Evolutionary conservation across 2,329 filamentous ascomycete species (phyloP).

Genomic region (Tolypocladium sp.): DNA sequence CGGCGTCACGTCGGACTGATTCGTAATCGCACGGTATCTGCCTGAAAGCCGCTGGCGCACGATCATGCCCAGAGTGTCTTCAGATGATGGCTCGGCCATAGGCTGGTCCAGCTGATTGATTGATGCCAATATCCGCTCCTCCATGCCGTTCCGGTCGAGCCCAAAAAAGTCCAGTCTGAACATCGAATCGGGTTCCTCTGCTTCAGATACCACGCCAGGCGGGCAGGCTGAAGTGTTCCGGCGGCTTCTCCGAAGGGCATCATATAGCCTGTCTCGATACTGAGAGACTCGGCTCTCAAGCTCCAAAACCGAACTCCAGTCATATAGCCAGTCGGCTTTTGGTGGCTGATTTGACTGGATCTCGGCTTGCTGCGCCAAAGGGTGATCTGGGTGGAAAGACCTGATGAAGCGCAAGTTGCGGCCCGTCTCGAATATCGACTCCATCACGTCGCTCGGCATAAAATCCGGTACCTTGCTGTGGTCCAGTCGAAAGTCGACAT

Average conservation of each 20-base stretch:
- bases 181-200: conserved; percentile 3
- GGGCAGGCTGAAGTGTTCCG: not conserved
- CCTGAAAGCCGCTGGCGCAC: conserved; percentile 30
- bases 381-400: conserved; percentile 61
- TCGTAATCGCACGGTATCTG: conserved; percentile 8
- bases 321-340: conserved; percentile 57
- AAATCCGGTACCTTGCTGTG: conserved; percentile 61
- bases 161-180: conserved; percentile 37
- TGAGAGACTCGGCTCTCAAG: conserved; percentile 49
- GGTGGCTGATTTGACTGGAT: conserved; percentile 42
- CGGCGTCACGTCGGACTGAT: conserved; percentile 28
- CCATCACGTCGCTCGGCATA: conserved; percentile 58
- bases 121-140: conserved; percentile 38
- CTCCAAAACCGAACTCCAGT: conserved; percentile 58
- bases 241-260: conserved; percentile 10
- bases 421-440: conserved; percentile 70
- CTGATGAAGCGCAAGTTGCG: conserved; percentile 66
- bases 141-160: conserved; percentile 34
- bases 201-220: not conserved
- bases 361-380: conserved; percentile 46
- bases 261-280: conserved; percentile 21
- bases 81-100: conserved; percentile 9
- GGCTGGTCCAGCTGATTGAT: conserved; percentile 34
- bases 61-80: conserved; percentile 30
- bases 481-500: conserved; percentile 55